Evolutionary conservation across 225 moss, liverwort and hornwort genomes (phyloP).

Genomic region (Pseudisothecium myosuroides): DNA sequence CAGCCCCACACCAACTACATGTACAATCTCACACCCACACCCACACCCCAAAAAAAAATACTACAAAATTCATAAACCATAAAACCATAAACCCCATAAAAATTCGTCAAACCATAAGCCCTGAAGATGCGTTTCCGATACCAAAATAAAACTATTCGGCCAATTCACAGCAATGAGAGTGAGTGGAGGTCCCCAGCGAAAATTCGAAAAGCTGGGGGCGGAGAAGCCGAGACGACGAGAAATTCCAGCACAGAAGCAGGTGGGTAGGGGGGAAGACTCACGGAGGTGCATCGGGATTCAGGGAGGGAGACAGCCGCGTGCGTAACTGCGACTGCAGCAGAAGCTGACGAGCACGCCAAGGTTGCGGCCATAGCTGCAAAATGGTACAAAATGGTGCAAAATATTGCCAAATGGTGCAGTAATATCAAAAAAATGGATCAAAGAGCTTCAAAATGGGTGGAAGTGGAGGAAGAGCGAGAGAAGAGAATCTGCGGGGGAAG

Average conservation of each 20-base stretch:
- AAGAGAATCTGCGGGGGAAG: neutral
- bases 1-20: neutral
- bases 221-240: neutral
- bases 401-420: too few species aligned
- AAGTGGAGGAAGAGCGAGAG: neutral
- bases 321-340: neutral
- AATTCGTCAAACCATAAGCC: neutral
- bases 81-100: neutral
- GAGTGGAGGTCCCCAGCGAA: neutral
- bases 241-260: neutral
- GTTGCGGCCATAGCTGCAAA: slow-evolving; percentile 11
- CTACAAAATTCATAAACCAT: neutral
- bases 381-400: neutral
- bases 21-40: neutral
- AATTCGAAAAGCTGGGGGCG: too few species aligned
- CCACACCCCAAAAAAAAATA: too few species aligned
- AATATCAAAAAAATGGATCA: too few species aligned
- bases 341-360: neutral
- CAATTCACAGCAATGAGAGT: neutral
- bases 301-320: neutral
- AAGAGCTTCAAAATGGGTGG: neutral
- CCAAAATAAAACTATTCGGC: too few species aligned
- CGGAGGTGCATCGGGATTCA: slow-evolving; percentile 13
- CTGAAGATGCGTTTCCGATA: neutral
- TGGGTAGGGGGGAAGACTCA: neutral